Evolutionary conservation across 495 filamentous ascomycete species (phyloP), one percentile per base, ranked within the genome.

Genomic region (Neurospora sp.): DNA sequence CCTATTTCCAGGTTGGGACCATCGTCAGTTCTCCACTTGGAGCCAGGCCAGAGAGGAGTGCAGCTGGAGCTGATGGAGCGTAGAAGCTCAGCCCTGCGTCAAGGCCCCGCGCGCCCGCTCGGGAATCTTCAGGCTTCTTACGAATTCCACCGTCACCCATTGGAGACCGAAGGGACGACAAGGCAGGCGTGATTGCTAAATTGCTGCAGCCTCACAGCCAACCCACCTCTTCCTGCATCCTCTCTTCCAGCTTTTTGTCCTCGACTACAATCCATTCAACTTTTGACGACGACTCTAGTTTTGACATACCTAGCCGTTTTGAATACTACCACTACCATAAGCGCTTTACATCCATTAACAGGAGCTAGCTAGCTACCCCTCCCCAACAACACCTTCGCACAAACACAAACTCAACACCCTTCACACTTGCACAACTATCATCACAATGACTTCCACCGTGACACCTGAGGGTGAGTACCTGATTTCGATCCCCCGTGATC

Each of bases 51-150:
- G 46, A 10, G n/a, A 53, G 53, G 14, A 66, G 22, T 6, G 35
- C 53, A 66, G 53, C 27, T 66, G 27, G 53, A 35, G 53, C 48
- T 5, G 31, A 35, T 61, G 53, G 53, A 66, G 53, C 27, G 53
- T 66, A 7, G 27, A 66, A 66, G 53, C 53, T 73, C 72, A 73
- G 72, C 72, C 72, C 72, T 73, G 70, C 39, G 72, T 70, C 72
- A 40, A 48, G 44, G 53, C 53, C 53, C 53, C 53, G 53, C 69
- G 61, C 53, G 22, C 48, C n/a, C n/a, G 22, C 48, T 4, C n/a
- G 53, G 27, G 74, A 69, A 81, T 82, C 80, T 82, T 80, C 77
- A 72, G 72, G 76, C 76, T 82, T 82, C 80, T 80, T 72, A 76
- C 73, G 76, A 75, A 75, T 82, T 82, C 80, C 76, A 81, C 76